These are phyloP conservation scores for Phaffia australis DNA, from an alignment of 768 basidiomycete genomes.

Conservation along the genomic window DNA sequence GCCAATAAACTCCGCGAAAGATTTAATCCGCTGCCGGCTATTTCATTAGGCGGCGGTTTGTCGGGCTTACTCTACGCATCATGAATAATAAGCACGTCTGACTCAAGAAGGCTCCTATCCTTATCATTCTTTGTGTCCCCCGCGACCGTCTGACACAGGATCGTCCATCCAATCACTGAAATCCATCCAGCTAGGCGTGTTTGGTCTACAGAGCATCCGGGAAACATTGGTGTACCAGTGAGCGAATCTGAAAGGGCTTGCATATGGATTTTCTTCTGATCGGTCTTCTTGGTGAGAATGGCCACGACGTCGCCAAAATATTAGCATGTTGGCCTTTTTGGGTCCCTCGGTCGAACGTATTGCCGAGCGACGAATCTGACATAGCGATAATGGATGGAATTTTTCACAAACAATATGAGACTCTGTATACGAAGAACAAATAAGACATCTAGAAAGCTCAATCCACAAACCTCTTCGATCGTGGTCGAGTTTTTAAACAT, in stretches of 20 bases:
- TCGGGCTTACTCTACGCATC: no score
- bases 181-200: constrained; percentile 70
- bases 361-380: constrained; percentile 25
- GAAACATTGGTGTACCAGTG: constrained; percentile 62
- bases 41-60: no score
- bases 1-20: no score
- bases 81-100: no score
- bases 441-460: constrained; percentile 6
- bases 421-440: not conserved
- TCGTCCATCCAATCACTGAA: constrained; percentile 51
- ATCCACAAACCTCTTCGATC: constrained; percentile 70
- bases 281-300: not conserved
- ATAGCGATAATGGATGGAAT: no score
- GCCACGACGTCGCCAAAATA: constrained; percentile 9
- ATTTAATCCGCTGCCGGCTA: no score
- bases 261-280: constrained; percentile 35
- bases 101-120: not conserved
- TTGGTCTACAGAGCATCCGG: constrained; percentile 67
- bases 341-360: constrained; percentile 56
- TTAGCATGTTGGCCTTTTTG: constrained; percentile 48
- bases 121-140: constrained; percentile 12
- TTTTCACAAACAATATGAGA: no score
- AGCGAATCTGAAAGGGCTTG: constrained; percentile 80
- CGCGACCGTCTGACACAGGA: constrained; percentile 51
- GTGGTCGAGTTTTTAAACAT: constrained; percentile 80